Evolutionary conservation across 2,329 filamentous ascomycete species (phyloP).

Genomic region (Plenodomus tracheiphilus): DNA sequence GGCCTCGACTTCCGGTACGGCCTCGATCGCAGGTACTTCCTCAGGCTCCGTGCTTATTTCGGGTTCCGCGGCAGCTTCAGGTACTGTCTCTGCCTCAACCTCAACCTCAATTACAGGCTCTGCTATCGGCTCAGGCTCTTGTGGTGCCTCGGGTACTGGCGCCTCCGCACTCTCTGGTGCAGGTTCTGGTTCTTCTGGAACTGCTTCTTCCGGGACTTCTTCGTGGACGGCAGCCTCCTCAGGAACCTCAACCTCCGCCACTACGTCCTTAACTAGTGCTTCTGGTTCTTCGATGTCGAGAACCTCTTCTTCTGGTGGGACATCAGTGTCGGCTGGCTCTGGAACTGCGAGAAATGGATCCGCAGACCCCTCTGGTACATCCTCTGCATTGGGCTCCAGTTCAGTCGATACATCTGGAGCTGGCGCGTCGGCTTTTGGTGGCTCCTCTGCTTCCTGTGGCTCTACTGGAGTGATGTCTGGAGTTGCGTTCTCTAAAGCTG

Average conservation of each 20-base stretch:
- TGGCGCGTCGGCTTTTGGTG: background rate
- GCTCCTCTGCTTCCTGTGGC: background rate
- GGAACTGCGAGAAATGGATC: background rate
- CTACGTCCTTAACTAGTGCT: background rate
- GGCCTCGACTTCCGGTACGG: background rate
- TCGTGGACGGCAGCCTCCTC: background rate
- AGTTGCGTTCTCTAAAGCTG: background rate
- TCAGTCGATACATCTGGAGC: background rate
- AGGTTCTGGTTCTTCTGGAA: background rate
- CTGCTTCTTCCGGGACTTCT: background rate
- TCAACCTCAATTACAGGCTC: background rate
- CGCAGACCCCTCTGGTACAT: background rate
- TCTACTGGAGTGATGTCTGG: constrained; percentile 3
- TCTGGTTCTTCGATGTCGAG: constrained; percentile 1
- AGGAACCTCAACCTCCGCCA: background rate
- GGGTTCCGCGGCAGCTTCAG: constrained; percentile 1
- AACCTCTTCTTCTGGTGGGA: background rate
- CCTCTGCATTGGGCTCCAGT: background rate
- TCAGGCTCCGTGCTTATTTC: too few species aligned
- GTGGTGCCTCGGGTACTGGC: background rate
- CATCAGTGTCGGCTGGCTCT: background rate
- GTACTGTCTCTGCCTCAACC: constrained; percentile 2
- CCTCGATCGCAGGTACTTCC: background rate
- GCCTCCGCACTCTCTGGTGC: background rate
- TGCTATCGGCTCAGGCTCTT: background rate